Percentiles rank a stretch among this genome's conserved stretches.
These are phyloP conservation scores for Sclerotiophoma versabilis DNA, from an alignment of 2,329 filamentous ascomycete species.

Conservation along the genomic window DNA sequence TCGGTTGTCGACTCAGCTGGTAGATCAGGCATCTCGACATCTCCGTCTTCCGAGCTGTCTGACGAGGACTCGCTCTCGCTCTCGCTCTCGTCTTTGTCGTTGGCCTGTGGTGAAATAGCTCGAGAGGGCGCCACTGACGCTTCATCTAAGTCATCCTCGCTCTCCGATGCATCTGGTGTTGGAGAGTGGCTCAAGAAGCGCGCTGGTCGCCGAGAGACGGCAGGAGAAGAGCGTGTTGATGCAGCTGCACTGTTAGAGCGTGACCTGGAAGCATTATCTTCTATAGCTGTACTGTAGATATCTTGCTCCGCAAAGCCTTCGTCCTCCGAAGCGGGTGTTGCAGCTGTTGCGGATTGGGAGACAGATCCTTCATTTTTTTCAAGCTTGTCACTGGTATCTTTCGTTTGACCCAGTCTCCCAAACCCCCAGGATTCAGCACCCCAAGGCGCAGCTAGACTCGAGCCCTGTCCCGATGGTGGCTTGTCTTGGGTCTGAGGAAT, in stretches of 20 bases:
- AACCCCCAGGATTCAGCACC: slow-evolving; percentile 15
- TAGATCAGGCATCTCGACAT: slow-evolving; percentile 17
- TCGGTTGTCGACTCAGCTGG: background rate
- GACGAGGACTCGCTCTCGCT: slow-evolving; percentile 20
- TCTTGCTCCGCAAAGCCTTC: slow-evolving; percentile 14
- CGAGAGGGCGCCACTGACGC: slow-evolving; percentile 6
- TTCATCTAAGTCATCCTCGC: slow-evolving; percentile 25
- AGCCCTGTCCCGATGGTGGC: background rate
- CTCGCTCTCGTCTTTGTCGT: slow-evolving; percentile 7
- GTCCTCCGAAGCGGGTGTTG: slow-evolving; percentile 7
- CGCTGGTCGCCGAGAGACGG: slow-evolving; percentile 26
- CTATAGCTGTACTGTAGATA: slow-evolving; percentile 9
- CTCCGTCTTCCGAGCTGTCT: slow-evolving; percentile 21
- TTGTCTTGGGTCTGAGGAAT: background rate
- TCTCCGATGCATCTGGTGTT: slow-evolving; percentile 26
- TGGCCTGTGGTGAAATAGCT: slow-evolving; percentile 1
- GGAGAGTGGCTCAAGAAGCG: slow-evolving; percentile 34
- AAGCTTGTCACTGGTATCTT: background rate
- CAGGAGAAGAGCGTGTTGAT: slow-evolving; percentile 33
- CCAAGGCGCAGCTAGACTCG: slow-evolving; percentile 7
- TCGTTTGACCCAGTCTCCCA: background rate
- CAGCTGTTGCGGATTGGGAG: background rate
- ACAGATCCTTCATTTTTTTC: background rate
- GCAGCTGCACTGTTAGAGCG: slow-evolving; percentile 19
- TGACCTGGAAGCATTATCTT: slow-evolving; percentile 14